These are phyloP conservation scores for Chlorociboria aeruginascens DNA, from an alignment of 495 filamentous ascomycete species.

Conservation along the genomic window DNA sequence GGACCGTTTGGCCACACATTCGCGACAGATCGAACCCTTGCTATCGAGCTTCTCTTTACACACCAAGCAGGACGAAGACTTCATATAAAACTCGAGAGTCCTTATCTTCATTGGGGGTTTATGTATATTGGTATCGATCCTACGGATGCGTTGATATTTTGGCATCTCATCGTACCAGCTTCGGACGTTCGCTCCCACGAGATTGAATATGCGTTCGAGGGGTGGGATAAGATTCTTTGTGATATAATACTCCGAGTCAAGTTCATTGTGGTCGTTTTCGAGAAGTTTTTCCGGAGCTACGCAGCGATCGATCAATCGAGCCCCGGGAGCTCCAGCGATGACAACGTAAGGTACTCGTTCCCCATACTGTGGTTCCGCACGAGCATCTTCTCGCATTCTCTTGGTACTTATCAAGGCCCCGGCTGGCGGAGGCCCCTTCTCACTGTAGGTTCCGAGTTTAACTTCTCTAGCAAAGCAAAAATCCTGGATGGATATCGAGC, in stretches of 20 bases:
- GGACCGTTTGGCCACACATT: constrained; percentile 45
- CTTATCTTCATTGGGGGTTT: constrained; percentile 29
- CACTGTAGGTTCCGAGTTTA: constrained; percentile 79
- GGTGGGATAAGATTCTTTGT: constrained; percentile 91
- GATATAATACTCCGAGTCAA: constrained; percentile 98
- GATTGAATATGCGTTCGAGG: constrained; percentile 90
- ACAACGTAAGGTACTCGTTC: constrained; percentile 94
- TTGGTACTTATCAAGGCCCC: constrained; percentile 78
- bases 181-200: constrained; percentile 85
- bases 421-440: constrained; percentile 64
- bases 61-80: constrained; percentile 61
- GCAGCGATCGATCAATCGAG: constrained; percentile 79
- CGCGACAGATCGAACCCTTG: constrained; percentile 46
- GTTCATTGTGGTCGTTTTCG: constrained; percentile 56
- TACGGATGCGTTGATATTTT: constrained; percentile 63
- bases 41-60: constrained; percentile 55
- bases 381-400: constrained; percentile 73
- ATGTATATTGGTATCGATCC: constrained; percentile 23
- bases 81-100: constrained; percentile 84
- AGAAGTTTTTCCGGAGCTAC: constrained; percentile 79
- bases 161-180: constrained; percentile 97
- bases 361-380: constrained; percentile 86
- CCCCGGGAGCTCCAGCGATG: constrained; percentile 73
- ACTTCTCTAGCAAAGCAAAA: constrained; percentile 93
- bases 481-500: constrained; percentile 80